Conservation (phyloP, 2,329 filamentous ascomycete species). For the Davidsoniella virescens region DNA sequence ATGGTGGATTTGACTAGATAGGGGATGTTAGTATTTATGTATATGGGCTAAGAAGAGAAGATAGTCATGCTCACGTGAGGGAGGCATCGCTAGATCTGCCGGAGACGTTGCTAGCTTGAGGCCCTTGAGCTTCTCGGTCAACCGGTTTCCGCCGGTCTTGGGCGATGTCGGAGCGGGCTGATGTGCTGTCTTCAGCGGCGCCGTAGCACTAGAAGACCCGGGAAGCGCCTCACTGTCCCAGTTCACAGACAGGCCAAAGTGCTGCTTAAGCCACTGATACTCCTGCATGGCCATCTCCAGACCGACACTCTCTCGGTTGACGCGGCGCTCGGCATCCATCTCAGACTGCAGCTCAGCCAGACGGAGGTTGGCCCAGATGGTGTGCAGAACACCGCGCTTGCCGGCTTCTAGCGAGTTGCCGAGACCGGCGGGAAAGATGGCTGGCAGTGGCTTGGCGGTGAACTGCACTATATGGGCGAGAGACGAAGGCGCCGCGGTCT, state of each 20-base stretch:
- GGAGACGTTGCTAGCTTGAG: conserved; percentile 12
- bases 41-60: not conserved
- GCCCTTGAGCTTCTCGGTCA: conserved; percentile 12
- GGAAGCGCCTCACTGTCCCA: conserved; percentile 22
- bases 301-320: conserved; percentile 67
- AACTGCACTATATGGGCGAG: conserved; percentile 19
- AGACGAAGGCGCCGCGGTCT: not conserved
- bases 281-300: conserved; percentile 72
- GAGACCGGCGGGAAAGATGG: conserved; percentile 67
- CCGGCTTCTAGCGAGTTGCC: conserved; percentile 46
- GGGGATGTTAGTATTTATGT: not conserved
- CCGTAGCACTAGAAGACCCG: conserved; percentile 6
- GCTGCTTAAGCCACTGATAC: conserved; percentile 68
- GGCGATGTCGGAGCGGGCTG: conserved; percentile 2
- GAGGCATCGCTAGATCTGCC: conserved; percentile 10
- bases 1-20: conserved; percentile 11
- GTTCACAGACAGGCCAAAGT: conserved; percentile 45
- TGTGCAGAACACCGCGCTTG: conserved; percentile 71
- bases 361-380: conserved; percentile 75
- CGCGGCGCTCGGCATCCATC: conserved; percentile 54
- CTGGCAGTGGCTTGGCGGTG: conserved; percentile 63
- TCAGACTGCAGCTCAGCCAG: conserved; percentile 60
- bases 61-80: conserved; percentile 7
- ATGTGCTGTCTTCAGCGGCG: not conserved
- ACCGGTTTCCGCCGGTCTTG: conserved; percentile 1